A percentile compares a stretch with the other conserved stretches of the same genome.
These are phyloP conservation scores for Backusella mclennaniae DNA, from an alignment of 192 early-diverging fungal genomes.

Conservation along the genomic window DNA sequence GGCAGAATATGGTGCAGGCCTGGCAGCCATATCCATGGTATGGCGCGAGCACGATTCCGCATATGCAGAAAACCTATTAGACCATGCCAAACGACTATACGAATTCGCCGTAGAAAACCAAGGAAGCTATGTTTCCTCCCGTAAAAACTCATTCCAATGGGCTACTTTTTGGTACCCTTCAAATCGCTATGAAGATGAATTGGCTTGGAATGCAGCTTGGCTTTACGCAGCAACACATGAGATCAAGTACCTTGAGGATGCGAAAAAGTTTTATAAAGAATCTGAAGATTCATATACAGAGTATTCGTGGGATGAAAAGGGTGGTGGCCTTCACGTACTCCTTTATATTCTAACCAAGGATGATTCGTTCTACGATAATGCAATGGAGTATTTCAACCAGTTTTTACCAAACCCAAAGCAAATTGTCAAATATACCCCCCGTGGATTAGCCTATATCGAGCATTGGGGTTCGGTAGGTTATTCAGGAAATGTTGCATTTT, in stretches of 20 bases:
- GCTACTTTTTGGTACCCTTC: conserved; percentile 51
- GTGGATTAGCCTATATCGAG: conserved; percentile 44
- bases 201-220: conserved; percentile 59
- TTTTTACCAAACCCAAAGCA: conserved; percentile 39
- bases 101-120: conserved; percentile 37
- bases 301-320: conserved; percentile 56
- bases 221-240: conserved; percentile 54
- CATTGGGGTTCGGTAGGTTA: conserved; percentile 52
- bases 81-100: conserved; percentile 48
- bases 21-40: conserved; percentile 52
- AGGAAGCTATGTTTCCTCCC: conserved; percentile 34
- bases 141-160: conserved; percentile 39
- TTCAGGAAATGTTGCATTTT: conserved; percentile 43
- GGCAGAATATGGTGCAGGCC: conserved; percentile 53
- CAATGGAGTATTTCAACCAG: conserved; percentile 34
- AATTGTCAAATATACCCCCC: conserved; percentile 44
- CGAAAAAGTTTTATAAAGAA: conserved; percentile 36
- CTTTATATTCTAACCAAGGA: conserved; percentile 46
- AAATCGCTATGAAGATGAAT: conserved; percentile 49
- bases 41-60: conserved; percentile 46
- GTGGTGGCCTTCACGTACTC: conserved; percentile 41
- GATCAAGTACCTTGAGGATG: conserved; percentile 39
- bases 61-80: conserved; percentile 43
- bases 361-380: conserved; percentile 30
- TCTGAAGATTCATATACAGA: conserved; percentile 26